Evolutionary conservation across 2,329 filamentous ascomycete genomes (phyloP), one percentile per base, ranked within the genome.

Genomic region (Trichoderma koningiopsis): DNA sequence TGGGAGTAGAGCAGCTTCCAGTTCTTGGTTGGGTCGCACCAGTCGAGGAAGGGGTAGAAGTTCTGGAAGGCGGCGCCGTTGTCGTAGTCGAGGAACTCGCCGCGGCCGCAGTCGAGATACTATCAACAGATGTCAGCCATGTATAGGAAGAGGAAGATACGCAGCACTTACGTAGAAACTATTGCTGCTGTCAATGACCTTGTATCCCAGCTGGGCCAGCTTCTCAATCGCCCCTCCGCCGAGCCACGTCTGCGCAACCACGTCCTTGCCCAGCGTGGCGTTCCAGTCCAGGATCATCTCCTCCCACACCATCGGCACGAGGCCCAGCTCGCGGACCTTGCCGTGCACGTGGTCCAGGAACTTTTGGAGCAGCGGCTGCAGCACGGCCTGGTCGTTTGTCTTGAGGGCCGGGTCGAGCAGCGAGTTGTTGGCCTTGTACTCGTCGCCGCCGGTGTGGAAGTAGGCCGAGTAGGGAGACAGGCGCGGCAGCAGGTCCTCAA

Each of bases 361-460:
- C 69, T 85, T 87, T 77, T 97, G 92, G 77, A 97, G 85, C 27
- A 96, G 84, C 2, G 93, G 92, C 75, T 88, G 85, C 47, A 97
- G 82, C 16, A 95, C 85, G 1, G 82, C 79, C 0, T 84, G 82
- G 66, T 89, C 82, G 76, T 91, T 93, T 37, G 89, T 91, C 6
- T 84, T 79, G 47, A 97, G 88, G 0, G 88, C 91, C 5, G 90
- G 87, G 76, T 97, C 93, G 13, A 95, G 85, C 52, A 83, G 83
- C 76, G 83, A 85, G 27, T 82, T 78, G 74, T 94, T 90, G 71
- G 84, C 84, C 79, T 96, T 95, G 71, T 96, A 88, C 82, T 97
- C 94, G 75, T 97, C 94, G 67, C 94, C 94, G 56, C 94, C 94
- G 0, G 92, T 92, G 81, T 97, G 93, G 83, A 95, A 96, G 81